Conservation (phyloP, 768 basidiomycete genomes). For the Fistulinella prunicolor region DNA sequence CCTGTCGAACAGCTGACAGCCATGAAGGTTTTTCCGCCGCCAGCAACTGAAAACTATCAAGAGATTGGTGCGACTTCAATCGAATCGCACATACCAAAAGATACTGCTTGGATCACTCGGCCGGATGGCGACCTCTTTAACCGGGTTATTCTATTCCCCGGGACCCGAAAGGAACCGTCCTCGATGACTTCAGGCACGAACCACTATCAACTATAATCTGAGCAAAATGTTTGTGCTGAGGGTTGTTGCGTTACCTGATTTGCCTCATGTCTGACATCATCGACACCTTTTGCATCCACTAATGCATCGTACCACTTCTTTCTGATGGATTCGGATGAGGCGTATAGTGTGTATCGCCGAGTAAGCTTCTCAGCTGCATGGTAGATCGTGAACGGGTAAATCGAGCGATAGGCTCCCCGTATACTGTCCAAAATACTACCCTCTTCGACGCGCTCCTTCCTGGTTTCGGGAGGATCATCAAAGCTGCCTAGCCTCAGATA, state of each 20-base stretch:
- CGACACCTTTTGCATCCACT: slow-evolving; percentile 59
- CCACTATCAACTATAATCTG: slow-evolving; percentile 43
- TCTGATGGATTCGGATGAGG: slow-evolving; percentile 52
- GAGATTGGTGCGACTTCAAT: neutral
- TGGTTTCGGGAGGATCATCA: slow-evolving; percentile 52
- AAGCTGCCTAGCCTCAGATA: slow-evolving; percentile 75
- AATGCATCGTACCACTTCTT: slow-evolving; percentile 63
- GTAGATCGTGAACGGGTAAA: slow-evolving; percentile 78
- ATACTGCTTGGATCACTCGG: slow-evolving; percentile 53
- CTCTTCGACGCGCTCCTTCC: slow-evolving; percentile 61
- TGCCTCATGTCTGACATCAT: slow-evolving; percentile 62
- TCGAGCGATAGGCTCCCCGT: slow-evolving; percentile 47
- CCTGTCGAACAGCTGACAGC: slow-evolving; percentile 67
- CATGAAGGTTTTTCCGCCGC: slow-evolving; percentile 52
- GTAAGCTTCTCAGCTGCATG: slow-evolving; percentile 56
- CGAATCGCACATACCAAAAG: slow-evolving; percentile 52
- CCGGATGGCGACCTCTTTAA: slow-evolving; percentile 47
- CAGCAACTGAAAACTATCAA: slow-evolving; percentile 35
- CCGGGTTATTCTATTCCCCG: slow-evolving; percentile 33
- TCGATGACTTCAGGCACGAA: slow-evolving; percentile 59
- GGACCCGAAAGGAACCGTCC: slow-evolving; percentile 59
- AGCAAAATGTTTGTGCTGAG: slow-evolving; percentile 4
- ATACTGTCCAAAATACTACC: slow-evolving; percentile 55
- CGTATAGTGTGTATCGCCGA: slow-evolving; percentile 73
- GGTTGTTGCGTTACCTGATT: slow-evolving; percentile 54